These are phyloP conservation scores for Teratosphaeria gauchensis DNA, from an alignment of 2,329 filamentous ascomycete species.

Conservation along the genomic window DNA sequence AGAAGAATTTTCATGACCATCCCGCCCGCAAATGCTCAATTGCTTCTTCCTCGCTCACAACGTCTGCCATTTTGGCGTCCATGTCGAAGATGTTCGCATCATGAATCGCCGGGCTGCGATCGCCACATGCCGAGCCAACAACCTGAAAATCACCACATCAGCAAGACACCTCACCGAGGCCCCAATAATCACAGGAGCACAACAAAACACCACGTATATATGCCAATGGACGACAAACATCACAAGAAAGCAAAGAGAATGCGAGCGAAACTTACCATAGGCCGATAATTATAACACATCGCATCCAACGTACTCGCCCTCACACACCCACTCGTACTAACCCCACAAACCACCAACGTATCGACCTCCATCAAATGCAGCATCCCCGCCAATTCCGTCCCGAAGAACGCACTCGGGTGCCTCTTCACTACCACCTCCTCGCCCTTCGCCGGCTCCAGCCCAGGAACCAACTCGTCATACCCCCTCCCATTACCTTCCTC, in stretches of 20 bases:
- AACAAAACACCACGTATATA: no score
- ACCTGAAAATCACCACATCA: constrained; percentile 6
- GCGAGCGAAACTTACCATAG: constrained; percentile 5
- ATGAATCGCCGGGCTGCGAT: constrained; percentile 14
- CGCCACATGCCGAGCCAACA: constrained; percentile 15
- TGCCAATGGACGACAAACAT: neutral
- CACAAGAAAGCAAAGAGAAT: neutral
- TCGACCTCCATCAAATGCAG: constrained; percentile 12
- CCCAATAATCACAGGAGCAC: neutral
- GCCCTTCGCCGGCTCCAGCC: constrained; percentile 9
- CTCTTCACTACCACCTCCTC: constrained; percentile 14
- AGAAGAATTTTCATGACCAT: neutral
- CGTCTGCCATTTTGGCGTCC: constrained; percentile 19
- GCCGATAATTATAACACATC: constrained; percentile 11
- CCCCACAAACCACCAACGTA: constrained; percentile 17
- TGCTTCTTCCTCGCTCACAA: constrained; percentile 13
- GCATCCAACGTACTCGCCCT: constrained; percentile 16
- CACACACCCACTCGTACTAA: constrained; percentile 17
- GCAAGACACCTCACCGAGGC: neutral
- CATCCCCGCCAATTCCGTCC: constrained; percentile 10
- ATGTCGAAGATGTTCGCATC: constrained; percentile 19
- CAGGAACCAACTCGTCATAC: constrained; percentile 6
- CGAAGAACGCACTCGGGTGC: constrained; percentile 16
- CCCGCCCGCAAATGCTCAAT: constrained; percentile 4
- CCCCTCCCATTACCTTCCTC: constrained; percentile 10